Evolutionary conservation across 2,329 filamentous ascomycete genomes (phyloP).

Genomic region (Cryphonectria carpinicola): DNA sequence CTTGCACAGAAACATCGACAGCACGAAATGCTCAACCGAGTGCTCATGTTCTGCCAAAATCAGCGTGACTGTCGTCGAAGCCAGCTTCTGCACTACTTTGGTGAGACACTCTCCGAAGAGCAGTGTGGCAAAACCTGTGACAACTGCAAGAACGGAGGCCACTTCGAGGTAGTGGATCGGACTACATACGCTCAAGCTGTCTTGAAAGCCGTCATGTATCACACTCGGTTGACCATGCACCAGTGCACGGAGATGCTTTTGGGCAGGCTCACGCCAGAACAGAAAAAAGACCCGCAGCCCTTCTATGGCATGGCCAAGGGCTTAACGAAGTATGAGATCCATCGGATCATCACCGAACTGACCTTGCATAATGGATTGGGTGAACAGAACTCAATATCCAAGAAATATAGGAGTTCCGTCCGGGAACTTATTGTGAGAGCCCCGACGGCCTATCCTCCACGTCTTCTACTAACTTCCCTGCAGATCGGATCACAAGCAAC

Average conservation of each 20-base stretch:
- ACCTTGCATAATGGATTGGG: constrained; percentile 72
- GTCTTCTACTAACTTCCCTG: background rate
- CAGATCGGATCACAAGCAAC: constrained; percentile 24
- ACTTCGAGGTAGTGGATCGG: constrained; percentile 76
- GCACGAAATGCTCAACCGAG: constrained; percentile 79
- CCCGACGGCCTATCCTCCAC: constrained; percentile 27
- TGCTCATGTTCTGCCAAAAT: constrained; percentile 90
- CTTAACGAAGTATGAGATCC: constrained; percentile 75
- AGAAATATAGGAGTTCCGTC: constrained; percentile 62
- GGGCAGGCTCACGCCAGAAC: constrained; percentile 66
- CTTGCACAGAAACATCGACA: constrained; percentile 82
- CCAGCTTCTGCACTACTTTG: constrained; percentile 93
- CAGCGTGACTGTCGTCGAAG: constrained; percentile 82
- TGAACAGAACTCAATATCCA: constrained; percentile 64
- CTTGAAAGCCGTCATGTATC: constrained; percentile 67
- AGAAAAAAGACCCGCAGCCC: constrained; percentile 51
- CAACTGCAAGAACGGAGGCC: constrained; percentile 77
- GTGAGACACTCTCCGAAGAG: constrained; percentile 74
- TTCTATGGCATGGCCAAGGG: constrained; percentile 71
- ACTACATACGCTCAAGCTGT: constrained; percentile 74
- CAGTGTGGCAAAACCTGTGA: constrained; percentile 81
- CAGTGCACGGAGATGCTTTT: constrained; percentile 85
- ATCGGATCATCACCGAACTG: constrained; percentile 81
- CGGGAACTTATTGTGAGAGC: constrained; percentile 70
- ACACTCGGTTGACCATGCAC: constrained; percentile 69